phyloP scores from a whole-genome alignment of 192 early-diverging fungal species.

The Entrophospora sp. region DNA sequence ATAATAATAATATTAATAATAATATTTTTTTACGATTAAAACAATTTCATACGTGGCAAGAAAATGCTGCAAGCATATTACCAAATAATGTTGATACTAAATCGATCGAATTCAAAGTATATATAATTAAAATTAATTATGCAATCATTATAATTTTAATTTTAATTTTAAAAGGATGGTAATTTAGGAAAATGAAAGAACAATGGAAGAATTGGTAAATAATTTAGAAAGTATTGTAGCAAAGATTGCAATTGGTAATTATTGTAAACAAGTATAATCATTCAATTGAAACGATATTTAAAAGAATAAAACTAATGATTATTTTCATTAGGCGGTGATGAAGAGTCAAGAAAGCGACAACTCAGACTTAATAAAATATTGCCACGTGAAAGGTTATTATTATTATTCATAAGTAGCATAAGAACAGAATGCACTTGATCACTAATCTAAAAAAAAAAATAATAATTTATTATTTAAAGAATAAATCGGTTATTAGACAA shows the following conservation, averaged over 20 bases:
- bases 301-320: not conserved
- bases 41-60: too few relatives aligned
- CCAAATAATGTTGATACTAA: too few relatives aligned
- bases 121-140: too few relatives aligned
- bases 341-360: constrained; percentile 75
- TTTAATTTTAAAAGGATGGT: too few relatives aligned
- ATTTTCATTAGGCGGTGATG: constrained; percentile 65
- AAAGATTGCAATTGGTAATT: constrained; percentile 68
- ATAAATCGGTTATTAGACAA: constrained; percentile 71
- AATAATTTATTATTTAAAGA: too few relatives aligned
- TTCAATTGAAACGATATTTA: not conserved
- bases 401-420: not conserved
- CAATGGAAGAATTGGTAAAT: constrained; percentile 58
- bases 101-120: too few relatives aligned
- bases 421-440: not conserved
- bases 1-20: too few relatives aligned
- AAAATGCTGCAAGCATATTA: too few relatives aligned
- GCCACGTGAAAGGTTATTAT: constrained; percentile 69
- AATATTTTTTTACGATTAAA: too few relatives aligned
- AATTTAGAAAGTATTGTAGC: constrained; percentile 55
- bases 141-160: too few relatives aligned
- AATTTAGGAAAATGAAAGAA: constrained; percentile 70
- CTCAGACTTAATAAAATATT: constrained; percentile 78
- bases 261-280: not conserved
- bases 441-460: too few relatives aligned